These are phyloP conservation scores for Lachancea waltii DNA, from an alignment of 805 yeast genomes.

Conservation along the genomic window DNA sequence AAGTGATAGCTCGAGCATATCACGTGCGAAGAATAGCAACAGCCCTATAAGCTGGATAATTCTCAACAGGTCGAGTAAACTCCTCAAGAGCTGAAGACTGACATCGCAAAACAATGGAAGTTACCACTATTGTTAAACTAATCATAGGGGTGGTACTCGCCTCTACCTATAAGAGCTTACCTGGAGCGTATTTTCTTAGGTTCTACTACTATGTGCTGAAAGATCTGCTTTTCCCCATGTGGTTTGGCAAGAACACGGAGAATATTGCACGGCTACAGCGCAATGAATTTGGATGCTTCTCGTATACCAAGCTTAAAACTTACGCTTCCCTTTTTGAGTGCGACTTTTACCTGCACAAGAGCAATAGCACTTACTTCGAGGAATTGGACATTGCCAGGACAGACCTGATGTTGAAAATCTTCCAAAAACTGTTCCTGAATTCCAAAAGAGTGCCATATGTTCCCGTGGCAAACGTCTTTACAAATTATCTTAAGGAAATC, in stretches of 20 bases:
- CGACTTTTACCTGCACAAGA: constrained; percentile 82
- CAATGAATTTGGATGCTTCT: constrained; percentile 33
- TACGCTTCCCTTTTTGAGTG: constrained; percentile 73
- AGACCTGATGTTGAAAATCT: constrained; percentile 47
- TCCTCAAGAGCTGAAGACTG: no score
- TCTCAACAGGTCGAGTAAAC: no score
- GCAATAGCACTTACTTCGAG: constrained; percentile 75
- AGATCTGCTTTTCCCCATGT: constrained; percentile 37
- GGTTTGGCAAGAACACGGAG: constrained; percentile 19
- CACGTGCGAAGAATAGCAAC: no score
- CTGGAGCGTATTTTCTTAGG: constrained; percentile 57
- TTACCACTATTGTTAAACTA: not conserved
- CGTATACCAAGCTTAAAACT: constrained; percentile 39
- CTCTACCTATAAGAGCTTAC: constrained; percentile 51
- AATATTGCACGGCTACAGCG: constrained; percentile 18
- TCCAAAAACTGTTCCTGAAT: constrained; percentile 50
- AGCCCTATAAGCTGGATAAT: no score
- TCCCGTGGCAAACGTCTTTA: constrained; percentile 70
- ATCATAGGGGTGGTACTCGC: constrained; percentile 8
- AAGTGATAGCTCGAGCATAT: no score
- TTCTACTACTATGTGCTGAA: constrained; percentile 46
- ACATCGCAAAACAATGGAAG: no score
- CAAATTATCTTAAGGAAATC: constrained; percentile 67
- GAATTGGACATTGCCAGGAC: constrained; percentile 79
- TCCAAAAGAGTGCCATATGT: constrained; percentile 47